phyloP scores from a whole-genome alignment of 2,329 filamentous ascomycete species.

The Magnaporthales sp. region DNA sequence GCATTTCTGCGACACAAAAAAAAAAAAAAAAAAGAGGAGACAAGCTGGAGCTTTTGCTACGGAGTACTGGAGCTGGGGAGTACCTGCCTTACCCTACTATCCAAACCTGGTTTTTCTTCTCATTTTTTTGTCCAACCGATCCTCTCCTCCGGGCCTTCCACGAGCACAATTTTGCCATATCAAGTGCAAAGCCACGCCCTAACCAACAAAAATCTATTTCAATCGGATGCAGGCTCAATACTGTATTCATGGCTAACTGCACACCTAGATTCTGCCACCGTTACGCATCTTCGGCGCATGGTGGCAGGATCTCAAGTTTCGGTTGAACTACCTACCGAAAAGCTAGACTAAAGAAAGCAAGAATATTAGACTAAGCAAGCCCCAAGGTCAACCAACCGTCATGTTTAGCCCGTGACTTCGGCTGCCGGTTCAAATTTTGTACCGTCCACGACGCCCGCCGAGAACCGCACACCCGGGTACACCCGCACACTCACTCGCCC shows the following conservation, averaged over 20 bases:
- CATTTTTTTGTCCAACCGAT: background rate
- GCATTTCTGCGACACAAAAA: background rate
- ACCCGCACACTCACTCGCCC: background rate
- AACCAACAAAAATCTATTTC: background rate
- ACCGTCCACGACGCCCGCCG: background rate
- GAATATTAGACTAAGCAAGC: background rate
- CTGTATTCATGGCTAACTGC: constrained; percentile 3
- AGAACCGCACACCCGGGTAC: background rate
- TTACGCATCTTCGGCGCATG: background rate
- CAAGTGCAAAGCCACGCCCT: background rate
- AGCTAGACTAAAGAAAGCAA: background rate
- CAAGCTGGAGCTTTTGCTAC: background rate
- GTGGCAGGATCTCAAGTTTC: background rate
- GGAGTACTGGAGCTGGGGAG: too few species aligned
- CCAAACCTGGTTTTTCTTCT: background rate
- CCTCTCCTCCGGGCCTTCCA: background rate
- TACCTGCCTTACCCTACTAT: background rate
- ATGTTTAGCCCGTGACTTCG: background rate
- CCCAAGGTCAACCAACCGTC: background rate
- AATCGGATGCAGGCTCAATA: background rate
- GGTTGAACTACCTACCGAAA: background rate
- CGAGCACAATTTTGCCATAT: background rate
- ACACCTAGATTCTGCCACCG: background rate
- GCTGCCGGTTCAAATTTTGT: background rate
- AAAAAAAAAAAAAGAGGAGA: background rate